A percentile compares a stretch with the other conserved stretches of the same genome.
Conservation (phyloP, 305 asterid genomes). For the Andrographis paniculata region DNA sequence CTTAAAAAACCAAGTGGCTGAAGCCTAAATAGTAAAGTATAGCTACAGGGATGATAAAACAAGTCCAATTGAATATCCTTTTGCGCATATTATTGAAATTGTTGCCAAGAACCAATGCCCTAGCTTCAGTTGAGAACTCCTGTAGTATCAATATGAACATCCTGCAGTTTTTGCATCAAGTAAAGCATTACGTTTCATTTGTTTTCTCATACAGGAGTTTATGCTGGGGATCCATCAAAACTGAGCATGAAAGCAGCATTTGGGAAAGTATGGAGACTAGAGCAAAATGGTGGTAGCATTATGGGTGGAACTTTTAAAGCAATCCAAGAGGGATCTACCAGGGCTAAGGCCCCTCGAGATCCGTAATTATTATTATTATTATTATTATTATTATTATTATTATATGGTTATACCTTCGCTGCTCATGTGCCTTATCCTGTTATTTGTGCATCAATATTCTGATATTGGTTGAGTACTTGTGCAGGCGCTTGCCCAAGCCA, state of each 20-base stretch:
- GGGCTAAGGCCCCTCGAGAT: slow-evolving; percentile 60
- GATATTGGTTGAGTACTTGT: slow-evolving; percentile 20
- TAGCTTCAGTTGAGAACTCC: slow-evolving; percentile 7
- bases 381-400: too few species aligned
- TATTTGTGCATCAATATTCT: slow-evolving; percentile 16
- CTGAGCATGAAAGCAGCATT: slow-evolving; percentile 97
- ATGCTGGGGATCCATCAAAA: slow-evolving; percentile 96
- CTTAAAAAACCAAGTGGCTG: not conserved
- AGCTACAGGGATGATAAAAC: not conserved
- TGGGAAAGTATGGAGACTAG: slow-evolving; percentile 98
- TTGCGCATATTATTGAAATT: not conserved
- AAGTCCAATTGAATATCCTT: not conserved
- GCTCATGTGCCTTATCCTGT: slow-evolving; percentile 19
- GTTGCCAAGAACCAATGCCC: not conserved
- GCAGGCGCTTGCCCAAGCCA: slow-evolving; percentile 88
- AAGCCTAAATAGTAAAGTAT: not conserved
- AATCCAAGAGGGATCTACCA: slow-evolving; percentile 47
- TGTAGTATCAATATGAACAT: slow-evolving; percentile 2
- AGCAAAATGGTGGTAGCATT: slow-evolving; percentile 88
- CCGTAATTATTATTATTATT: slow-evolving; percentile 47
- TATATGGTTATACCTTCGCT: too few species aligned
- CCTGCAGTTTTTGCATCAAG: not conserved
- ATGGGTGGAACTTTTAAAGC: slow-evolving; percentile 88
- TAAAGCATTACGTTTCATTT: not conserved
- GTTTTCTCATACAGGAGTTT: slow-evolving; percentile 52